phyloP scores from a whole-genome alignment of 176 grass and related monocot species.

The Aegilops sharonensis region DNA sequence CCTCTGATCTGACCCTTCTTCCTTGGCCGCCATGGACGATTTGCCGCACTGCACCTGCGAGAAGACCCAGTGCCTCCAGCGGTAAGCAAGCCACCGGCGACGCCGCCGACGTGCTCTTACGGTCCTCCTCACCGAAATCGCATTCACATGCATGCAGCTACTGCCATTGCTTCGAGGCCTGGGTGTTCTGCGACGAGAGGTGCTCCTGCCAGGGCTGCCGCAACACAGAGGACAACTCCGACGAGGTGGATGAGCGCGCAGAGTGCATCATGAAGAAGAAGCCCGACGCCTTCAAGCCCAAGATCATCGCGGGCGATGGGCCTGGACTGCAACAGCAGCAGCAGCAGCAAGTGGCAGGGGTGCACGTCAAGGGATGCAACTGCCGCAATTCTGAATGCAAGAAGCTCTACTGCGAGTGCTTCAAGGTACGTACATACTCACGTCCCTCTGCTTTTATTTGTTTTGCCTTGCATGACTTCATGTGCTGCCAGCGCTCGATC shows the following conservation, averaged over 20 bases:
- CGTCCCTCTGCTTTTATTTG: neutral
- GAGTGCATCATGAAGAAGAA: neutral
- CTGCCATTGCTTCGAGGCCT: neutral
- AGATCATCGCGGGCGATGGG: neutral
- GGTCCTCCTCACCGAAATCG: neutral
- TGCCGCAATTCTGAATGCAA: constrained; percentile 30
- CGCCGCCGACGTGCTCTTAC: neutral
- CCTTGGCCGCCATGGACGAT: neutral
- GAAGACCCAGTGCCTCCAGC: constrained; percentile 6
- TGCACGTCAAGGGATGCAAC: constrained; percentile 23
- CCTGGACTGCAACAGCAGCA: neutral
- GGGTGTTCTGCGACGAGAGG: neutral
- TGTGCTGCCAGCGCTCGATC: neutral
- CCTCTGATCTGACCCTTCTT: neutral
- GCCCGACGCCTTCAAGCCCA: neutral
- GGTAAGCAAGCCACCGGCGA: neutral
- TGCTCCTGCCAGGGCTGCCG: constrained; percentile 19
- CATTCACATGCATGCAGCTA: constrained; percentile 8
- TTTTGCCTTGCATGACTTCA: neutral
- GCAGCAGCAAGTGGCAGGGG: neutral
- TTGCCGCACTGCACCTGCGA: neutral
- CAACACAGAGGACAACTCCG: neutral
- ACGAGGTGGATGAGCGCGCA: constrained; percentile 14
- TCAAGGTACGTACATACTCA: constrained; percentile 34
- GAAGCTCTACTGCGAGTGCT: constrained; percentile 37